Evolutionary conservation across 768 basidiomycete species (phyloP).

Genomic region (Pholiota conissans): DNA sequence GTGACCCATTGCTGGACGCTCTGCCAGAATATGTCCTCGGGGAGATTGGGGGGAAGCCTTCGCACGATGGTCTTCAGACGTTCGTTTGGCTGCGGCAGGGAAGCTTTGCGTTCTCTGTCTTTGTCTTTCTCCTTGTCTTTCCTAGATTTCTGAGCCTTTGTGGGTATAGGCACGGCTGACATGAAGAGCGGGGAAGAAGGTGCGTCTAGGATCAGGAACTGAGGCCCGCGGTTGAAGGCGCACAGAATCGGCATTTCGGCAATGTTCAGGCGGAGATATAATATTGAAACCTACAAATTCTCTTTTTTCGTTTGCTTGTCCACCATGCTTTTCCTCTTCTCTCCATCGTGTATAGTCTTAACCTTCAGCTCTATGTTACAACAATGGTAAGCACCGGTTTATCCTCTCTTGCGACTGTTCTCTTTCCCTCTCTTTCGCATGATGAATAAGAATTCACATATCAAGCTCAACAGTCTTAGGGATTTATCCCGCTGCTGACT

Average conservation of each 20-base stretch:
- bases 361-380: too few species aligned
- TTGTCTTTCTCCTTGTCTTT: constrained; percentile 38
- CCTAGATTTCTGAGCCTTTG: constrained; percentile 31
- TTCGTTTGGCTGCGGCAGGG: constrained; percentile 39
- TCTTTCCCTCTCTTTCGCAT: constrained; percentile 13
- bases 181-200: constrained; percentile 9
- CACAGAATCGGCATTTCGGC: background rate
- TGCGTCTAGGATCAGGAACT: too few species aligned
- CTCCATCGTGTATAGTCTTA: too few species aligned
- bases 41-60: constrained; percentile 86
- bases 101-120: constrained; percentile 33
- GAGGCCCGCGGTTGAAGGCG: background rate
- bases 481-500: constrained; percentile 46
- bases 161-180: constrained; percentile 23
- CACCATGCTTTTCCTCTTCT: constrained; percentile 4
- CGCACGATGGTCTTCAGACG: constrained; percentile 88
- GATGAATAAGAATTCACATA: constrained; percentile 59
- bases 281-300: constrained; percentile 1
- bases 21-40: constrained; percentile 92
- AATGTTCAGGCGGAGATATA: constrained; percentile 22
- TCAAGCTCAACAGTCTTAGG: constrained; percentile 70
- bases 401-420: background rate
- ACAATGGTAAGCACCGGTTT: background rate
- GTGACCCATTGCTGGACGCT: constrained; percentile 84
- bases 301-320: background rate